Evolutionary conservation across 2,329 filamentous ascomycete species (phyloP), one percentile per base, ranked within the genome.

Genomic region (Penicillium expansum): DNA sequence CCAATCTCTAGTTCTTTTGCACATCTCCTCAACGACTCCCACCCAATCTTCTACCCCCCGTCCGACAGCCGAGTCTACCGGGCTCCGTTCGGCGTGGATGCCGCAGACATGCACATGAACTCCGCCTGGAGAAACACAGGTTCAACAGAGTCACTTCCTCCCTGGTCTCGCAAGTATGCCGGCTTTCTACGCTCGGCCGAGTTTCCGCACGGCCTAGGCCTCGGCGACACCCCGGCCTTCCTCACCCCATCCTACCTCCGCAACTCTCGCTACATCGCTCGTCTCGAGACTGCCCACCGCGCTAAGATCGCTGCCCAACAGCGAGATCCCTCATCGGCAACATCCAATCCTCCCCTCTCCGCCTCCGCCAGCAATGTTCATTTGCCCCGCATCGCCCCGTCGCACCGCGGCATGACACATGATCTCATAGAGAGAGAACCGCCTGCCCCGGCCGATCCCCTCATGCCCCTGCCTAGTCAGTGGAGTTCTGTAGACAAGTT

Each of bases 401-500:
- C 83, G 30, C 88, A 95, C 74, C 83, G 89, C 52, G 92, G 91
- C 20, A 85, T 95, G 76, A 86, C 89, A 16, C 91, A 91, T 73
- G 91, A 95, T 68, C 82, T 96, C 58, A 87, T 95, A 65, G 93
- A 97, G 76, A 86, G 90, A 62, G 78, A 85, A 30, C 83, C 87
- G 0, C 59, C 69, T 35, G 84, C 88, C 37, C 84, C 89, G 33
- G 29, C 39, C 20, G 85, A 89, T 48, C 77, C 80, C 1, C 71
- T 90, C 41, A 80, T 84, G 55, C 87, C 89, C 9, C 80, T 97
- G 62, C 94, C 94, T 18, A 86, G 88, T 4, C 84, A 83, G 67
- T 97, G 92, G 92, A 95, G 86, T 65, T 87, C 86, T 47, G 80
- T 83, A 32, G 92, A 97, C 72, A 92, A 90, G 73, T 86, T 85